Base-by-base conservation (phyloP, 257 asterid genomes). In the Verbascum thapsus region DNA sequence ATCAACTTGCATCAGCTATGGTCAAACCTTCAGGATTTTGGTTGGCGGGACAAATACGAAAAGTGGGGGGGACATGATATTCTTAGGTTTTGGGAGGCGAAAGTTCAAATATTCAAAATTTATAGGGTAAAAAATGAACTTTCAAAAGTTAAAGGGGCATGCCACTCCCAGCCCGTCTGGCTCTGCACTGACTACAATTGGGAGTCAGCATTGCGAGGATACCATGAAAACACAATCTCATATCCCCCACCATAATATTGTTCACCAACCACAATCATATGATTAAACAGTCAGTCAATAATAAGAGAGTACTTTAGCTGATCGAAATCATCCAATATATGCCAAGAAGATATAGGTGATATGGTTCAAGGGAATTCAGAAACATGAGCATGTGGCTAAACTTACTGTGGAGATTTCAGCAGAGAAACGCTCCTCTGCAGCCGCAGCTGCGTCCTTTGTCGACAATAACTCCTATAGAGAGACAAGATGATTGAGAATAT, bases 391-490 rank as follows among this genome's bases (percentile, higher is more conserved):
- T 5, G 18, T 23, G 39, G 43, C 13, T 6, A 64, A 54, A 72
- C 88, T 76, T 76, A 90, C 97, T 0, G 96, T 94, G 15, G 95
- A 76, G 51, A 87, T 73, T 68, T 94, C 97, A 35, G 96, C 84
- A 48, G 87, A 77, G 65, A 75, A 83, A n/a, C 61, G 91, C 69
- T 77, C 82, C 77, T 94, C 99, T 34, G 84, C 72, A 42, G 80
- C 76, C 0, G 86, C 85, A 63, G 95, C 81, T 4, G 78, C 88
- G 75, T 80, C 88, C 75, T 82, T 94, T 8, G 88, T 69, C 20
- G 88, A 82, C 55, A 88, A 59, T 35, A 94, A 68, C 71, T 88
- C 96, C 97, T 90, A 43, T 12, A 64, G 52, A 80, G 39, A 80
- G 39, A 63, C 20, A 39, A 65, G 38, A 66, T 53, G 64, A 48